phyloP scores from a whole-genome alignment of 139 green algal genomes.

The Trebouxia sp. region DNA sequence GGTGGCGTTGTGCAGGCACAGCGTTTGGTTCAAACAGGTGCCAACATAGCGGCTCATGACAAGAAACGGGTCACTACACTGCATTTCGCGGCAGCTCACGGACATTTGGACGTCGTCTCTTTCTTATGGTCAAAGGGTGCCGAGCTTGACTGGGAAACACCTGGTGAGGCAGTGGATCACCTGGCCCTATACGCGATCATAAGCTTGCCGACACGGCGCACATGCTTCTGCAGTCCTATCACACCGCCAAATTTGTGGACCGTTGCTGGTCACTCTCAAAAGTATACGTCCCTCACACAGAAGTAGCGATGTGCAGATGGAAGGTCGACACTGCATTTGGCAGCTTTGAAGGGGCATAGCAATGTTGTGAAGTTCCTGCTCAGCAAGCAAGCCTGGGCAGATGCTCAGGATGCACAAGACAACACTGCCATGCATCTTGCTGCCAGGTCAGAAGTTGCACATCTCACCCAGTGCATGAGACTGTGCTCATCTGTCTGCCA shows the following conservation, averaged over 20 bases:
- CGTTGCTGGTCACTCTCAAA: background rate
- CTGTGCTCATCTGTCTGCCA: no score
- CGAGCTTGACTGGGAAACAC: slow-evolving; percentile 69
- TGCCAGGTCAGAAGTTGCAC: slow-evolving; percentile 12
- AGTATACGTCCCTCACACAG: background rate
- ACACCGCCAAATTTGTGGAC: background rate
- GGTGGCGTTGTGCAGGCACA: slow-evolving; percentile 48
- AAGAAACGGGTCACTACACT: slow-evolving; percentile 51
- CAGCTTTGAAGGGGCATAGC: slow-evolving; percentile 11
- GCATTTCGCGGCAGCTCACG: slow-evolving; percentile 71
- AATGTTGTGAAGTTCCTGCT: slow-evolving; percentile 7
- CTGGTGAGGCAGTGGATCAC: slow-evolving; percentile 19
- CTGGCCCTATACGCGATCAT: background rate
- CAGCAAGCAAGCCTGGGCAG: slow-evolving; percentile 24
- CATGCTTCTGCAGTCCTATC: background rate
- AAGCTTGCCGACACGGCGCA: background rate
- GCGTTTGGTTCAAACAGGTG: slow-evolving; percentile 61
- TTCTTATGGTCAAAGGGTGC: slow-evolving; percentile 58
- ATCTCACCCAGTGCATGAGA: no score
- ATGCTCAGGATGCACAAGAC: slow-evolving; percentile 17
- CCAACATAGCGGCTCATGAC: slow-evolving; percentile 51
- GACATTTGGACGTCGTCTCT: slow-evolving; percentile 55
- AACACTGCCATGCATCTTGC: slow-evolving; percentile 17
- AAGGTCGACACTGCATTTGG: background rate
- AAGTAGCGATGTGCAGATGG: background rate